Evolutionary conservation across 1,284 basidiomycete genomes (phyloP).

Genomic region (Cutaneotrichosporon mucoides): DNA sequence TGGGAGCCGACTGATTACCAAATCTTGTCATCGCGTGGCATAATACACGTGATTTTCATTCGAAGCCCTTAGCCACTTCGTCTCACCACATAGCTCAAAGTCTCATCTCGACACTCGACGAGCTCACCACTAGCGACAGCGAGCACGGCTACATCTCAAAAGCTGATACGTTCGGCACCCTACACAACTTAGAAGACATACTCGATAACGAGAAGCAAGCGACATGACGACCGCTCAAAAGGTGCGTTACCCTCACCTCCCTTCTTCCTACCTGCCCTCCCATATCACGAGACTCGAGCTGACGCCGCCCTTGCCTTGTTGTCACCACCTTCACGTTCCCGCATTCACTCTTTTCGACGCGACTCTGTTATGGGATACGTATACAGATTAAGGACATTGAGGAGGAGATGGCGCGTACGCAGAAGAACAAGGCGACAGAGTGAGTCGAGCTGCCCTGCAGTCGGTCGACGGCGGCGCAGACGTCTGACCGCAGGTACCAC

Average conservation of each 20-base stretch:
- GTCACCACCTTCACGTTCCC: too few relatives aligned
- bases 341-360: too few relatives aligned
- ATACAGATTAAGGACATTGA: constrained; percentile 48
- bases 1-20: too few relatives aligned
- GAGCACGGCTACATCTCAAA: background rate
- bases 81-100: too few relatives aligned
- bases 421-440: constrained; percentile 84
- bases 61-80: too few relatives aligned
- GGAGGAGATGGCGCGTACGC: constrained; percentile 51
- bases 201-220: constrained; percentile 1
- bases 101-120: background rate
- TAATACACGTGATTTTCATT: background rate
- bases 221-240: constrained; percentile 50
- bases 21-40: too few relatives aligned
- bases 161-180: background rate
- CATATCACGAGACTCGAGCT: too few relatives aligned
- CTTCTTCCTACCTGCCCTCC: background rate
- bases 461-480: too few relatives aligned
- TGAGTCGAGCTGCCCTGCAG: constrained; percentile 22
- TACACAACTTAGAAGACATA: background rate
- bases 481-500: constrained; percentile 63
- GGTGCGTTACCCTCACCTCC: constrained; percentile 17
- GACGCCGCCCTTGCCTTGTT: too few relatives aligned
- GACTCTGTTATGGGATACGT: background rate
- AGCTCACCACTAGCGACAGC: background rate